Conservation (phyloP, 805 yeast genomes). For the Saccharomycopsis sp. region DNA sequence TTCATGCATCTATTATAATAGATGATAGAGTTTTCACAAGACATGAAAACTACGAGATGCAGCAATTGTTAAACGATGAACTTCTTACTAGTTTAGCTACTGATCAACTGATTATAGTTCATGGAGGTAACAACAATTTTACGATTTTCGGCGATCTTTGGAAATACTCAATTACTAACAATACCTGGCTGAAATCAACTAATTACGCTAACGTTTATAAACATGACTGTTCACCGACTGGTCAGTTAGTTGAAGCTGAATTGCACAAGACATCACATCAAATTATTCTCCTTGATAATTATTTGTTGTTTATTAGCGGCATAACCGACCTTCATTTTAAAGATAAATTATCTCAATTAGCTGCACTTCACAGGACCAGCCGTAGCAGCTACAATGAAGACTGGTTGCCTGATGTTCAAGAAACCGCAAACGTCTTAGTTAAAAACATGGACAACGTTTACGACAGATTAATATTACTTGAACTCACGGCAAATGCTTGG, state of each 20-base stretch:
- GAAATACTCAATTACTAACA: conserved; percentile 12
- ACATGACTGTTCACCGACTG: conserved; percentile 2
- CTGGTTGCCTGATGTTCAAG: conserved; percentile 11
- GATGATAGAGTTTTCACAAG: background rate
- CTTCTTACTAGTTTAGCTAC: background rate
- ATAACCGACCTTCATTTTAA: background rate
- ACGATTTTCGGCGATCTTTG: conserved; percentile 18
- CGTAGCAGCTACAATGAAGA: background rate
- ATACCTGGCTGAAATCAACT: conserved; percentile 9
- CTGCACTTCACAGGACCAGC: background rate
- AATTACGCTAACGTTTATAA: conserved; percentile 3
- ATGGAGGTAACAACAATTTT: conserved; percentile 18
- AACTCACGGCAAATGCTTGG: conserved; percentile 8
- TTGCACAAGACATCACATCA: conserved; percentile 11
- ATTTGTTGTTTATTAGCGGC: conserved; percentile 10
- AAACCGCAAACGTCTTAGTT: conserved; percentile 1
- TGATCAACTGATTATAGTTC: conserved; percentile 10
- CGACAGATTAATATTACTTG: conserved; percentile 10
- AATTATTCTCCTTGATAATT: conserved; percentile 12
- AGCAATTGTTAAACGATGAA: background rate
- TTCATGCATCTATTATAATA: conserved; percentile 14
- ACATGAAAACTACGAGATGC: background rate
- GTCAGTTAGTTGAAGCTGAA: conserved; percentile 4
- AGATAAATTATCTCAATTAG: background rate
- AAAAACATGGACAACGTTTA: conserved; percentile 1